Evolutionary conservation across 352 stramenopile genomes (phyloP).

Genomic region (Globisporangium okanoganense): DNA sequence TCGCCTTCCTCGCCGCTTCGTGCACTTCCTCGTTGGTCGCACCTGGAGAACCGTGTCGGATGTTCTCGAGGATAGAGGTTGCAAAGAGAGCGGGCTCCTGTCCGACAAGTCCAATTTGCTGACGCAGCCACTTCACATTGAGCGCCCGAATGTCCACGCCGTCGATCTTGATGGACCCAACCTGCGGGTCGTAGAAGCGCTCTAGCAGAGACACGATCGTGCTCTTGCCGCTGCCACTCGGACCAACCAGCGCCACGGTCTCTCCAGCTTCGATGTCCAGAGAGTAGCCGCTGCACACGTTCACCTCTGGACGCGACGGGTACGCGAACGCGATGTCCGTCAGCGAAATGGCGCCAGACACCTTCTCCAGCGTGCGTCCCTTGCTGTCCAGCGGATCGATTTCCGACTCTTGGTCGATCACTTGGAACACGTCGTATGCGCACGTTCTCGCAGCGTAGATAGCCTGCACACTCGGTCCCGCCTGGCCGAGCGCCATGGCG

Average conservation of each 20-base stretch:
- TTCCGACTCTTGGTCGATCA: slow-evolving; percentile 54
- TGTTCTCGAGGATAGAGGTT: slow-evolving; percentile 67
- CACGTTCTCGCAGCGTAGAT: slow-evolving; percentile 49
- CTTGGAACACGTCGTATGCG: slow-evolving; percentile 58
- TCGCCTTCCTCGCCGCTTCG: slow-evolving; percentile 48
- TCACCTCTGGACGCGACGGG: slow-evolving; percentile 47
- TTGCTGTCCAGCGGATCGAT: slow-evolving; percentile 46
- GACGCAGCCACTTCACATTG: slow-evolving; percentile 83
- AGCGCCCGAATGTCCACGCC: slow-evolving; percentile 48
- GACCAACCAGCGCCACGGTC: slow-evolving; percentile 37
- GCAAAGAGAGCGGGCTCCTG: slow-evolving; percentile 56
- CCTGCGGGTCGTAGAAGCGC: slow-evolving; percentile 28
- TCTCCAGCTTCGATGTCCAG: slow-evolving; percentile 61
- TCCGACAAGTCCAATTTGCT: slow-evolving; percentile 88
- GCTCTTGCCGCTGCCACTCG: slow-evolving; percentile 8
- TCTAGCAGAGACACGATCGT: slow-evolving; percentile 10
- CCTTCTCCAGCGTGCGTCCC: slow-evolving; percentile 20
- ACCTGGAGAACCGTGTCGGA: slow-evolving; percentile 58
- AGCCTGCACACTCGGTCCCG: slow-evolving; percentile 53
- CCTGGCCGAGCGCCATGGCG: slow-evolving; percentile 69
- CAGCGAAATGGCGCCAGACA: slow-evolving; percentile 62
- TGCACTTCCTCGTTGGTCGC: slow-evolving; percentile 53
- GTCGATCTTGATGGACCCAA: slow-evolving; percentile 35
- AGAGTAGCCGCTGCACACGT: slow-evolving; percentile 56
- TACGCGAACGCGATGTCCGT: slow-evolving; percentile 81